phyloP scores from a whole-genome alignment of 1,139 yeast genomes.

The Meyerozyma elateridarum region DNA sequence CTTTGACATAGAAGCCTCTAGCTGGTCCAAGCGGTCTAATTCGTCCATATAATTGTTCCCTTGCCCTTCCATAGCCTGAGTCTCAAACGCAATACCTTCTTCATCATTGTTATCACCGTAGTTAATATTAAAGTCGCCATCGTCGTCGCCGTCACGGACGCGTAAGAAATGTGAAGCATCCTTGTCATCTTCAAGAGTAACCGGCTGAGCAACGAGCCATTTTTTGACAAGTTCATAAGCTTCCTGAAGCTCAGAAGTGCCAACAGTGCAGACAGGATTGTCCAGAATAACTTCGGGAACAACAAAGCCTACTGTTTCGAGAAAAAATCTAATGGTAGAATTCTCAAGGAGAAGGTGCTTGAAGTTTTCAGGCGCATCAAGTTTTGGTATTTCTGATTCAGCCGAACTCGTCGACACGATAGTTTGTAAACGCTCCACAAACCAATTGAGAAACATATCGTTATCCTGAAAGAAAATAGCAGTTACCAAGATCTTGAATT shows the following conservation, averaged over 20 bases:
- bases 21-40: conserved; percentile 29
- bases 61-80: conserved; percentile 20
- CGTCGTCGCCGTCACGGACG: conserved; percentile 20
- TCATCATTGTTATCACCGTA: conserved; percentile 16
- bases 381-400: conserved; percentile 9
- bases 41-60: conserved; percentile 18
- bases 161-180: conserved; percentile 35
- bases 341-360: conserved; percentile 32
- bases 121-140: conserved; percentile 17
- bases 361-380: conserved; percentile 17
- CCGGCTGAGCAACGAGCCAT: conserved; percentile 30
- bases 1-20: conserved; percentile 19
- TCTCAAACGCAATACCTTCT: conserved; percentile 33
- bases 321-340: conserved; percentile 30
- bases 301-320: conserved; percentile 32
- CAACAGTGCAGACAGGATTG: conserved; percentile 24
- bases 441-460: conserved; percentile 37
- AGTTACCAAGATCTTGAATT: conserved; percentile 45
- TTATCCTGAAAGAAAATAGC: conserved; percentile 45
- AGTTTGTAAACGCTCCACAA: conserved; percentile 34
- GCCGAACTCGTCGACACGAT: conserved; percentile 17
- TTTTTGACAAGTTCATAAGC: conserved; percentile 24
- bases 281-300: conserved; percentile 33
- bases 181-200: conserved; percentile 37
- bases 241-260: conserved; percentile 19